Conservation (phyloP, 2,329 filamentous ascomycete genomes). For the Elsinoe arachidis region DNA sequence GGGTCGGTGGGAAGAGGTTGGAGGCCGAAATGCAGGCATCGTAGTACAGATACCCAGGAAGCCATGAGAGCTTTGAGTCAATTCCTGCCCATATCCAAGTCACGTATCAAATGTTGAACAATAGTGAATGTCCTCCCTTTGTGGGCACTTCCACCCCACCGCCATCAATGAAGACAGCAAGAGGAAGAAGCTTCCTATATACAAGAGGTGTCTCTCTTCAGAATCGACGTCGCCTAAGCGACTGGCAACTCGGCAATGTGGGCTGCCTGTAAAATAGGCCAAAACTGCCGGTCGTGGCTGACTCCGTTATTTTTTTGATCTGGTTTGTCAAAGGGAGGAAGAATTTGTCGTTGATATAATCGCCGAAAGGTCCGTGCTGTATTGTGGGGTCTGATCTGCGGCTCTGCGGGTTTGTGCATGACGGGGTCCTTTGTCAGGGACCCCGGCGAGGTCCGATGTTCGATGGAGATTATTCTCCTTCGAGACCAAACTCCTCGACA, state of each 20-base stretch:
- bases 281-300: slow-evolving; percentile 61
- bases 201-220: slow-evolving; percentile 49
- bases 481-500: neutral
- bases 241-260: slow-evolving; percentile 63
- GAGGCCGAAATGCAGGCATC: slow-evolving; percentile 72
- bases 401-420: neutral
- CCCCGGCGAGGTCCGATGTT: neutral
- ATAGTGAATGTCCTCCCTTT: slow-evolving; percentile 52
- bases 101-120: neutral
- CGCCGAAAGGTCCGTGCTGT: slow-evolving; percentile 2
- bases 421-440: neutral
- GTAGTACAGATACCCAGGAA: slow-evolving; percentile 67
- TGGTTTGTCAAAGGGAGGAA: slow-evolving; percentile 30
- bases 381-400: neutral
- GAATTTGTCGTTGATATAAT: slow-evolving; percentile 8
- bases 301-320: slow-evolving; percentile 58
- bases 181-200: slow-evolving; percentile 63
- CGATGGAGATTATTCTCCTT: neutral
- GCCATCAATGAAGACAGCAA: slow-evolving; percentile 61
- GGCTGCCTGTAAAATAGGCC: slow-evolving; percentile 22
- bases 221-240: slow-evolving; percentile 50
- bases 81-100: neutral
- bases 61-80: slow-evolving; percentile 2
- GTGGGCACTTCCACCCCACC: slow-evolving; percentile 64
- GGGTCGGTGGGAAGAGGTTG: slow-evolving; percentile 66